Base-by-base conservation (phyloP, 2,329 filamentous ascomycete genomes). In the Colletotrichum liaoningense region DNA sequence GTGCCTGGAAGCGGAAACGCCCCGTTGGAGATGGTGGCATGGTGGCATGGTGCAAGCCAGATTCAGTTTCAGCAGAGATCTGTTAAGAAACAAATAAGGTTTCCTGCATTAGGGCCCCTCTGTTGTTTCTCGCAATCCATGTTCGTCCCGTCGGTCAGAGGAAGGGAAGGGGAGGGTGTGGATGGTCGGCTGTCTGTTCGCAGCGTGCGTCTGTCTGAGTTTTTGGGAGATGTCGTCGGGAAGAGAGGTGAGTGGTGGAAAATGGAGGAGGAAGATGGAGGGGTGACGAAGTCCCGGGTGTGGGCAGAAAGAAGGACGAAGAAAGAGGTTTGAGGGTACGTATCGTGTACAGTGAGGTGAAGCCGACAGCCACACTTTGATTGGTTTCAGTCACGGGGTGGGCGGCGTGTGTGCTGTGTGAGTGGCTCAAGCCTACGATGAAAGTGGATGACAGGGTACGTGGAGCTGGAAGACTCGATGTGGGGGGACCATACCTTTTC, bases 1-100 rank as follows among this genome's bases (percentile, higher is more conserved):
- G n/a, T 68, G 65, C 63, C 56, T 62, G 46, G 55, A 26, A 57
- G 24, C 42, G 46, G 22, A 56, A 56, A 54, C 42, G 33, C 60
- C 60, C 55, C 42, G 65, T 69, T 60, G 62, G 69, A 63, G 54
- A 56, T 60, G 19, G 42, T n/a, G 42, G 19, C 42, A 42, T 42
- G 38, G 38, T 42, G 38, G 38, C 38, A 42, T 42, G 38, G 70
- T 65, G 58, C 59, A 60, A 65, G 46, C 66, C 66, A 69, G 70
- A 65, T 65, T 55, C 52, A 73, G 66, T 69, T 67, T 72, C 52
- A 67, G 57, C 38, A 55, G 69, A 67, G 63, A 63, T 72, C 63
- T 59, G 30, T 46, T 26, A 56, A 64, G 69, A 74, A 74, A 74
- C 64, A 72, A 73, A 64, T 69, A 73, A 69, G 73, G 72, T 73